Evolutionary conservation across 352 stramenopile species (phyloP), one percentile per base, ranked within the genome.

Genomic region (Thalassiosira exigua): DNA sequence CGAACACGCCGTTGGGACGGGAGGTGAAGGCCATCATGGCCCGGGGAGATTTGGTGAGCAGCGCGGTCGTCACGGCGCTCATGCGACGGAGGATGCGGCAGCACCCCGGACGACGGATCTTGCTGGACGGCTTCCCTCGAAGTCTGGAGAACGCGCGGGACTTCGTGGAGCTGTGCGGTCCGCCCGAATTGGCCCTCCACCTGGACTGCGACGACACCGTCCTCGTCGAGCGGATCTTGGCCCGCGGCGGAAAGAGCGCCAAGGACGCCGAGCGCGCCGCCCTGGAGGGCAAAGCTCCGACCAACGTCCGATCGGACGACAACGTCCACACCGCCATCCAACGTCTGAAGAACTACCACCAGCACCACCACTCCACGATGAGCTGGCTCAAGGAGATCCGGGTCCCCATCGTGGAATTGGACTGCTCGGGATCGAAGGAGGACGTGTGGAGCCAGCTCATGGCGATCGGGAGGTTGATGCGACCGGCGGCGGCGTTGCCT

Each of bases 321-420:
- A 99, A 99, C 85, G 90, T 97, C 54, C 94, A 98, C 52, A 96
- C 96, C 30, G 98, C 98, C 26, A 90, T 96, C 65, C 98, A 98
- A 81, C 94, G 97, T 62, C 96, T 99, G 72, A 90, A 93, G 71
- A 99, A 94, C 52, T 96, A 92, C 73, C 87, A 95, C 50, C 94
- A 96, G 42, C 87, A 89, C 60, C 95, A 95, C 39, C 65, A 91
- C 54, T 82, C 90, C 5, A 94, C 96, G 12, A 84, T 94, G 58
- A 72, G 88, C 44, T 91, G 76, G 81, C 65, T 93, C 19, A 73
- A 76, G 41, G 77, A 89, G 57, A 82, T 89, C 46, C 75, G 81
- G 68, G 84, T 93, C 1, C 88, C 88, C 4, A 78, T 91, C 56
- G 84, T 93, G 4, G 88, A 93, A 61, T 75, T 93, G 56, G 88